Evolutionary conservation across 805 yeast genomes (phyloP).

Genomic region (Wickerhamomyces silvicola): DNA sequence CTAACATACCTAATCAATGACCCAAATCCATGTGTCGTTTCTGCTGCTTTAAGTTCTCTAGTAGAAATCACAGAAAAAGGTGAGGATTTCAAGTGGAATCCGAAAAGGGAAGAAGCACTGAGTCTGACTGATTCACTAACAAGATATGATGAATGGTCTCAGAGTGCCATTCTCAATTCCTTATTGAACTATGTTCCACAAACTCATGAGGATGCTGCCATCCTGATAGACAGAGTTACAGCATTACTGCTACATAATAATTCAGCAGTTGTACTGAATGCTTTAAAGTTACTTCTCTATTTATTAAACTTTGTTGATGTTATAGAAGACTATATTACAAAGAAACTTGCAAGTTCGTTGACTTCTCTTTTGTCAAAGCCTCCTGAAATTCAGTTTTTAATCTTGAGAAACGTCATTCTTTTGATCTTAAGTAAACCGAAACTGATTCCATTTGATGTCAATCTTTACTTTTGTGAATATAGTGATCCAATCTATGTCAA

Average conservation of each 20-base stretch:
- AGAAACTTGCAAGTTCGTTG: slow-evolving; percentile 61
- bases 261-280: slow-evolving; percentile 72
- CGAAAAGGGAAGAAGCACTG: slow-evolving; percentile 43
- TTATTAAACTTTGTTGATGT: slow-evolving; percentile 61
- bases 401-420: slow-evolving; percentile 72
- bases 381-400: slow-evolving; percentile 77
- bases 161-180: slow-evolving; percentile 57
- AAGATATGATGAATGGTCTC: slow-evolving; percentile 55
- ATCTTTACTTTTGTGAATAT: slow-evolving; percentile 72
- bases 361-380: slow-evolving; percentile 67
- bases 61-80: slow-evolving; percentile 55
- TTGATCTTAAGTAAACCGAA: slow-evolving; percentile 61
- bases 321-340: slow-evolving; percentile 50
- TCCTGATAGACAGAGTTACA: slow-evolving; percentile 54
- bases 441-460: slow-evolving; percentile 60
- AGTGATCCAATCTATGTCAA: slow-evolving; percentile 86
- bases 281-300: slow-evolving; percentile 68
- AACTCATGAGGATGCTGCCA: slow-evolving; percentile 55
- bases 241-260: slow-evolving; percentile 78
- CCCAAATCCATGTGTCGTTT: slow-evolving; percentile 50
- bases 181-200: slow-evolving; percentile 68
- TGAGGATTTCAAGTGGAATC: slow-evolving; percentile 41
- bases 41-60: slow-evolving; percentile 67
- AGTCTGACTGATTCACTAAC: slow-evolving; percentile 30
- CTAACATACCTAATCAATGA: slow-evolving; percentile 54